Base-by-base conservation (phyloP, 306 rosid species). In the Dryas octopetala region DNA sequence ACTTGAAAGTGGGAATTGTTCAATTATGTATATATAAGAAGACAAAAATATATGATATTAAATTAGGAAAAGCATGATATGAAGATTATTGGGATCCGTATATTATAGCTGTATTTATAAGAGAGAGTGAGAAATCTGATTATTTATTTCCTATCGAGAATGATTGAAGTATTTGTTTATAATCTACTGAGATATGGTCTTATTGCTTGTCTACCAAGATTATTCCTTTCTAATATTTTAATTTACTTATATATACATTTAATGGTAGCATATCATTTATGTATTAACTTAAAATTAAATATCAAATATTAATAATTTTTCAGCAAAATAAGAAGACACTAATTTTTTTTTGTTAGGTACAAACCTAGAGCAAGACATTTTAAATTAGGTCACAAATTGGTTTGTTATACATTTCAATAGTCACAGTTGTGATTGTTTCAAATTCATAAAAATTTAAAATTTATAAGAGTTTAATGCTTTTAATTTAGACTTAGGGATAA, bases 151-250 rank as follows among this genome's bases (percentile, higher is more conserved):
- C 74, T 23, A 7, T 6, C 65, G 82, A 83, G 86, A 88, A 78
- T 73, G 86, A 85, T 86, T 78, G 87, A 60, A 74, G 69, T 76
- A 66, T 74, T 82, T 70, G 79, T 82, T 68, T 69, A 76, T 76
- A 58, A 70, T 64, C 78, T 47, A 88, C 85, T 91, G 80, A 83
- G 93, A 86, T 87, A 86, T 78, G 80, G 79, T 70, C 71, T 52
- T 74, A 32, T 74, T 70, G 50, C 72, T 78, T 76, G 82, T 79
- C 85, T 82, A 49, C 84, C 82, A 74, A 80, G 82, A 78, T 80
- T 78, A 83, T 81, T 78, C 71, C 19, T 65, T 75, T 78, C 38
- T 74, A 69, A 7, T 74, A 74, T 46, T 15, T 46, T 44, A 70
- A 54, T 68, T 69, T 57, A 63, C 41, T 68, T 46, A 49, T 28